Base-by-base conservation (phyloP, 768 basidiomycete species). In the Pleurotus sapidus region DNA sequence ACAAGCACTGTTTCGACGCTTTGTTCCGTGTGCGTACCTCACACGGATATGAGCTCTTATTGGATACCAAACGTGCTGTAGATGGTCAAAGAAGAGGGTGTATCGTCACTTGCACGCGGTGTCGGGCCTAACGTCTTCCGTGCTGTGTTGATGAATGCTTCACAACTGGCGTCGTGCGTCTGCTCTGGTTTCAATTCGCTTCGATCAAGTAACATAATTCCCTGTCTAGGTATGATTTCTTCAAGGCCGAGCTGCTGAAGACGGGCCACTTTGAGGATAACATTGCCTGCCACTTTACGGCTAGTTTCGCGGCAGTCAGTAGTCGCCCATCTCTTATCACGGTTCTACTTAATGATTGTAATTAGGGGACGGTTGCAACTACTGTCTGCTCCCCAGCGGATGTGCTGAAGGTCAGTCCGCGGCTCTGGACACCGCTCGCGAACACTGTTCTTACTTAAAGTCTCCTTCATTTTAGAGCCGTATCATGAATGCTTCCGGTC, bases 301-400 rank as follows among this genome's bases (percentile, higher is more conserved):
- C 93, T 1, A 90, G 88, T 66, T 89, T 95, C 58, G 90, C 88
- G 38, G 93, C 93, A 47, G 91, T 91, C 67, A 54, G 86, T 73
- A 27, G 46, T 25, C 56, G 37, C 25, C 34, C n/a, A 18, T 40
- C 27, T 37, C 9, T 18, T 49, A 3, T 46, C 23, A 3, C 43
- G 49, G 20, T 5, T 30, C 34, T 18, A 15, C 25, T 14, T 25
- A 20, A 30, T 30, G 1, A 20, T 24, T 30, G 25, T 46, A 48
- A n/a, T 18, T 58, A 89, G 87, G 91, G 92, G 45, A 94, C 92
- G 2, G 89, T 94, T 1, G 92, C 92, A 5, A 94, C 92, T 3
- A 93, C 92, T 0, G 84, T 94, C 23, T 94, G 92, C 69, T 93
- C 91, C 0, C 92, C 92, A 0, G 91, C 92, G 1, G 92, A 94